Conservation (phyloP, 306 rosid genomes). For the Sicyos edulis region DNA sequence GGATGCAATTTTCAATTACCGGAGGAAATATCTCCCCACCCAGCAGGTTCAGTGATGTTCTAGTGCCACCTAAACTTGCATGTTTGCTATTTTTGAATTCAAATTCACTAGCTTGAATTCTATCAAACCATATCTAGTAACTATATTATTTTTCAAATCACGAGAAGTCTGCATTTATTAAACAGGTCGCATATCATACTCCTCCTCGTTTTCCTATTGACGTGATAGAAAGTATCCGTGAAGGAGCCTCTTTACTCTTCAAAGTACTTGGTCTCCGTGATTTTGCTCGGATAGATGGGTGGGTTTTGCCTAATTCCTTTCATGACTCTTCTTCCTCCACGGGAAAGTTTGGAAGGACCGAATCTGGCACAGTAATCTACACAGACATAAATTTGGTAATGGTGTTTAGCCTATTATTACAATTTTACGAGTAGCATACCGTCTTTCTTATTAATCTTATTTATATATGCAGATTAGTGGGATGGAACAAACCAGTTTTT, state of each 20-base stretch:
- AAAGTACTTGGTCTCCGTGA: constrained; percentile 56
- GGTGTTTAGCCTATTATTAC: not conserved
- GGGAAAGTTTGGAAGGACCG: constrained; percentile 55
- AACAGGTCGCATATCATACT: constrained; percentile 88
- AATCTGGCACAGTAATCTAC: constrained; percentile 61
- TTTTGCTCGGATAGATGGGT: constrained; percentile 95
- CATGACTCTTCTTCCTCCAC: constrained; percentile 37
- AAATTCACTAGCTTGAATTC: not conserved
- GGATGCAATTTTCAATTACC: constrained; percentile 92
- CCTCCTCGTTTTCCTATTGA: constrained; percentile 85
- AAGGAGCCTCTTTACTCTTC: constrained; percentile 81
- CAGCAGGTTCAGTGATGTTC: constrained; percentile 59
- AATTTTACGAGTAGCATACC: not conserved
- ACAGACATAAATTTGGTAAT: constrained; percentile 90
- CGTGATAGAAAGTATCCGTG: constrained; percentile 61
- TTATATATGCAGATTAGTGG: constrained; percentile 74
- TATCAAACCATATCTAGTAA: not conserved
- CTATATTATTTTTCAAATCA: constrained; percentile 9
- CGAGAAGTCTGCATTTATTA: constrained; percentile 21
- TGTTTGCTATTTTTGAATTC: not conserved
- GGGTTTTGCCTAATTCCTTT: constrained; percentile 70
- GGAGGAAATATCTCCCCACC: constrained; percentile 95
- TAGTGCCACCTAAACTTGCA: constrained; percentile 15
- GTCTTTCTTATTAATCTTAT: constrained; percentile 19
- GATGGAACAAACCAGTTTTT: constrained; percentile 97